A percentile compares a stretch with the other conserved stretches of the same genome.
Evolutionary conservation across 495 filamentous ascomycete genomes (phyloP).

Genomic region (Podospora pseudopauciseta): DNA sequence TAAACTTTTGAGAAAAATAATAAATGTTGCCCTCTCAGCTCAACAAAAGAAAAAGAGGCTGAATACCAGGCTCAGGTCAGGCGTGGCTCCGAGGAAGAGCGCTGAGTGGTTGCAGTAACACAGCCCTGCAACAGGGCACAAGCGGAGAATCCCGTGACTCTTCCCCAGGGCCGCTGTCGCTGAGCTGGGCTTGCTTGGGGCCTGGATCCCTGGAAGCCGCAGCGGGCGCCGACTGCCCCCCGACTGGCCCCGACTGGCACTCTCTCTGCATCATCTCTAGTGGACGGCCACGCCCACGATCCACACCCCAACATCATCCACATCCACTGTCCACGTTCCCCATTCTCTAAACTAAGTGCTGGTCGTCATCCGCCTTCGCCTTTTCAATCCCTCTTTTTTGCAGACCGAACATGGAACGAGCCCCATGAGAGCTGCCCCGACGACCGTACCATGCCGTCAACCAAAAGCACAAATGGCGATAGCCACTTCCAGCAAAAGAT

Average conservation of each 20-base stretch:
- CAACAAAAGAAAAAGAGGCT: background rate
- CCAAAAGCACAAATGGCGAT: conserved; percentile 42
- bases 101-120: background rate
- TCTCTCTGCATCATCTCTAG: background rate
- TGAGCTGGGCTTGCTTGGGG: background rate
- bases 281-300: background rate
- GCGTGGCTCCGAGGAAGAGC: background rate
- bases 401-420: conserved; percentile 29
- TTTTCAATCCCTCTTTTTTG: conserved; percentile 11
- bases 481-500: conserved; percentile 80
- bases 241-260: conserved; percentile 7
- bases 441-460: conserved; percentile 36
- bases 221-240: conserved; percentile 5
- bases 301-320: conserved; percentile 11
- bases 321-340: conserved; percentile 9
- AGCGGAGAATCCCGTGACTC: conserved; percentile 4
- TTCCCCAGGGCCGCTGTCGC: background rate
- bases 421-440: conserved; percentile 27
- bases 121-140: background rate
- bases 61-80: background rate
- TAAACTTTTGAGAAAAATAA: background rate
- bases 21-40: background rate
- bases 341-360: conserved; percentile 6
- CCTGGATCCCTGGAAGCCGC: conserved; percentile 5
- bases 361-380: background rate